Evolutionary conservation across 2,329 filamentous ascomycete genomes (phyloP).

Genomic region (Colletotrichum euphorbiae): DNA sequence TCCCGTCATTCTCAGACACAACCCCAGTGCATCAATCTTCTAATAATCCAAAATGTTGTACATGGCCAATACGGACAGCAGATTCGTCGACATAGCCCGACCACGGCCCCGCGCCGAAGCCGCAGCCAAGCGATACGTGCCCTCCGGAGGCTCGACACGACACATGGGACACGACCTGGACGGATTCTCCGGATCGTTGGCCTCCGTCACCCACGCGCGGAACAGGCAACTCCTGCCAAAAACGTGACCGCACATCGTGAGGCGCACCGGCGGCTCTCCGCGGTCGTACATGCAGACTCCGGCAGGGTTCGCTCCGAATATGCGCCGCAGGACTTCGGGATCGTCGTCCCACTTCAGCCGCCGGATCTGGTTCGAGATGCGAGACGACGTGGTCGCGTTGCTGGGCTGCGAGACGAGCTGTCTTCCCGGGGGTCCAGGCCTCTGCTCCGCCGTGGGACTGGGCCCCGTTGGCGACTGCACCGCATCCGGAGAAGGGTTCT

Average conservation of each 20-base stretch:
- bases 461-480: not conserved
- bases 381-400: not conserved
- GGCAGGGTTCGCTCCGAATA: not conserved
- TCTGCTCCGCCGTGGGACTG: not conserved
- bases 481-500: not conserved
- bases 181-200: not conserved
- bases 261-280: constrained; percentile 28
- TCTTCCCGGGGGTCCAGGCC: not conserved
- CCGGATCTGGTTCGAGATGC: constrained; percentile 19
- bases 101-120: not conserved
- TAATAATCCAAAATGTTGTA: too few relatives aligned
- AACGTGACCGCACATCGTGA: constrained; percentile 17
- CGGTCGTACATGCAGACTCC: not conserved
- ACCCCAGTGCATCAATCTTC: too few relatives aligned
- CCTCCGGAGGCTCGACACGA: not conserved
- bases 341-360: constrained; percentile 14
- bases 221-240: constrained; percentile 34
- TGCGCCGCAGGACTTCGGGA: not conserved
- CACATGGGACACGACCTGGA: constrained; percentile 10
- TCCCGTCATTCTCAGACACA: too few relatives aligned
- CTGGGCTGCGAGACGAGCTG: not conserved
- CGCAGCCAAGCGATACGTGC: constrained; percentile 9
- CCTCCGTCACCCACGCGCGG: constrained; percentile 15
- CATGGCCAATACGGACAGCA: not conserved
- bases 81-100: not conserved